Evolutionary conservation across 768 basidiomycete genomes (phyloP).

Genomic region (Macrolepiota albuminosa): DNA sequence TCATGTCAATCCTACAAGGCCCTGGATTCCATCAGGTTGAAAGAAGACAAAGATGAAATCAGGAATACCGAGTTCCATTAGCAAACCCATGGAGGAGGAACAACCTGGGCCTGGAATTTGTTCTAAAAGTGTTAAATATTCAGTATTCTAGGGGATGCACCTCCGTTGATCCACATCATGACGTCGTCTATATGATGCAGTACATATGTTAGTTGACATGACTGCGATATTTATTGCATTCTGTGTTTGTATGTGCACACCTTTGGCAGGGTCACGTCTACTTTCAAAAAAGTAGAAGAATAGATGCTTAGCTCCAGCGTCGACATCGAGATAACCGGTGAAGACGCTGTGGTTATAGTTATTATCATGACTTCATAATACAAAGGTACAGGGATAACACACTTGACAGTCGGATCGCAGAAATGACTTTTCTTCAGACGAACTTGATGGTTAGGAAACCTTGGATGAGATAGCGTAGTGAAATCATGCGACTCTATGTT

Average conservation of each 20-base stretch:
- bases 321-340: constrained; percentile 37
- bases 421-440: constrained; percentile 58
- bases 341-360: constrained; percentile 24
- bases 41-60: not conserved
- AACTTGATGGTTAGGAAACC: constrained; percentile 48
- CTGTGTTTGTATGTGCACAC: constrained; percentile 22
- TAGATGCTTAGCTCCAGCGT: constrained; percentile 52
- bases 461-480: constrained; percentile 40
- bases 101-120: constrained; percentile 46
- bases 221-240: constrained; percentile 18
- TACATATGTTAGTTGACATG: not conserved
- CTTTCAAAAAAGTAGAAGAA: constrained; percentile 80
- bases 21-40: constrained; percentile 16
- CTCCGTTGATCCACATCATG: constrained; percentile 71
- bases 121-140: not conserved
- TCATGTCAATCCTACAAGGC: constrained; percentile 51
- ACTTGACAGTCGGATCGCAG: constrained; percentile 64
- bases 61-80: constrained; percentile 66
- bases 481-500: constrained; percentile 26
- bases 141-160: constrained; percentile 13
- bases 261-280: constrained; percentile 48
- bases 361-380: not conserved
- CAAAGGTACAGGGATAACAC: constrained; percentile 14
- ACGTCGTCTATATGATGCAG: constrained; percentile 44
- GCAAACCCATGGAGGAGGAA: constrained; percentile 52